Conservation (phyloP, 139 green algal genomes). For the Astrephomene gubernaculifera region DNA sequence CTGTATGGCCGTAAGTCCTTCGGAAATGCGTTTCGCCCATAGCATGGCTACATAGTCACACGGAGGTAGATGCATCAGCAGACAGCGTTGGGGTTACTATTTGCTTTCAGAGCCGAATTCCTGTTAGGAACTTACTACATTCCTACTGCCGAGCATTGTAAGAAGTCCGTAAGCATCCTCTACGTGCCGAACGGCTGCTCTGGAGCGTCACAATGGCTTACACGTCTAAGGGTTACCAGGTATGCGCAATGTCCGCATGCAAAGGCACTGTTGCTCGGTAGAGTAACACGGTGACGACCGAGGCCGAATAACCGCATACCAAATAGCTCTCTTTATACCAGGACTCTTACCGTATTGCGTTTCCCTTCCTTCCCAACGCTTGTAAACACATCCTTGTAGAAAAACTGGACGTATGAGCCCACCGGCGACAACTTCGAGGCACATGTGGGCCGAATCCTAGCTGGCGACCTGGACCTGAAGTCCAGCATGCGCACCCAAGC, state of each 20-base stretch:
- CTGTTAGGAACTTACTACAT: neutral
- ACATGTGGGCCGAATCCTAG: neutral
- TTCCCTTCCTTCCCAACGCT: neutral
- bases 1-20: neutral
- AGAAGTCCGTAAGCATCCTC: neutral
- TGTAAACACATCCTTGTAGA: neutral
- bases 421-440: neutral
- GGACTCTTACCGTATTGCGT: neutral
- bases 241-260: neutral
- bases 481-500: neutral
- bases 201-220: neutral
- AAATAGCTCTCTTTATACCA: neutral
- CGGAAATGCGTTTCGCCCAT: neutral
- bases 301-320: neutral
- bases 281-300: neutral
- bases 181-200: neutral
- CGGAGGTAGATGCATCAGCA: neutral
- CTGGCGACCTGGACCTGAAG: slow-evolving; percentile 18
- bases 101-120: neutral
- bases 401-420: slow-evolving; percentile 21
- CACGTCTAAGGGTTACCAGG: slow-evolving; percentile 7
- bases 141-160: neutral
- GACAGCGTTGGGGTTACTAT: neutral
- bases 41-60: neutral
- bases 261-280: neutral